Evolutionary conservation across 2,329 filamentous ascomycete species (phyloP), one percentile per base, ranked within the genome.

Genomic region (Pseudogymnoascus sp.): DNA sequence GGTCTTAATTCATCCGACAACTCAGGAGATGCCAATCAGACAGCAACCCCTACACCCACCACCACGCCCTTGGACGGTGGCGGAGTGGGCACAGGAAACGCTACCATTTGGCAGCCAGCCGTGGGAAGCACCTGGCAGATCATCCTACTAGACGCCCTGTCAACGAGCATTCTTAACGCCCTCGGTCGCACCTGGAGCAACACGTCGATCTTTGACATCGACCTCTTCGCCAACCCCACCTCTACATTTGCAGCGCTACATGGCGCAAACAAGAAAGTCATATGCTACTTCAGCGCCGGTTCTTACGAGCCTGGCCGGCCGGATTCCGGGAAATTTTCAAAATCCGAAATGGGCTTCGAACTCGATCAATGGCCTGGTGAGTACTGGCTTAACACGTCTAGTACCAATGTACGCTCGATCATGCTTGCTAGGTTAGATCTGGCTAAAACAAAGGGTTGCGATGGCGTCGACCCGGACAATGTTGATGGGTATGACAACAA

Each of bases 221-320:
- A 78, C 4, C 76, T 88, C 53, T 88, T 82, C 72, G 85, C 87
- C 72, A 82, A 82, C 61, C 71, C 75, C 8, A 74, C 75, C 12
- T 69, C 73, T 6, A 78, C 74, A 1, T 81, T 85, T 46, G 64
- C 72, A 6, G 70, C 72, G 4, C 74, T 86, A 8, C 81, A 85
- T 50, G 65, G 65, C 2, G 70, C 78, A 35, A 82, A 80, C 5
- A 82, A 82, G 70, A 84, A 82, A 65, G 82, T 89, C 62, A 85
- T 90, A 64, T 91, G 88, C 77, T 90, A 91, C 75, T 90, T 90
- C 75, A 87, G 84, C 61, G 87, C 86, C 0, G 88, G 88, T 1
- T 86, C 83, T 6, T 89, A 82, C 68, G 88, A 90, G 73, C 71
- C 83, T 61, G 83, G 80, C 76, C 79, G 87, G 3, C 74, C 78